Percentiles rank a stretch among this genome's conserved stretches.
Evolutionary conservation across 2,329 filamentous ascomycete genomes (phyloP).

Genomic region (Whalleya microplaca): DNA sequence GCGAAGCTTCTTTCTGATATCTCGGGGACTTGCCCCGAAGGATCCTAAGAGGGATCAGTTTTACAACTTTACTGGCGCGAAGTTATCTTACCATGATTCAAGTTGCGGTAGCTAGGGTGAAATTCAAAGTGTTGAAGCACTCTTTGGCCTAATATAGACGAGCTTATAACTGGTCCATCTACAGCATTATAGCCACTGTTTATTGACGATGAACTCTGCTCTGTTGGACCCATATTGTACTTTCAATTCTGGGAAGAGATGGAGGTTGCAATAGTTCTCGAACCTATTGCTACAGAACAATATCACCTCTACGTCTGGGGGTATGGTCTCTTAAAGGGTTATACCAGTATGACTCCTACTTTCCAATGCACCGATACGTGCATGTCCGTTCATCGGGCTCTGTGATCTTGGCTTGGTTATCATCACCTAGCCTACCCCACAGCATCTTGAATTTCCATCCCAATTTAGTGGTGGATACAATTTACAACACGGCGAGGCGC

Average conservation of each 20-base stretch:
- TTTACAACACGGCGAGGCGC: not conserved
- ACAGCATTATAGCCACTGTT: not conserved
- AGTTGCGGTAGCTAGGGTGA: slow-evolving; percentile 67
- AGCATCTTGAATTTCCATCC: not conserved
- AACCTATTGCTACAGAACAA: not conserved
- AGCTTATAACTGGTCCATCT: not conserved
- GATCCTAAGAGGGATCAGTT: slow-evolving; percentile 58
- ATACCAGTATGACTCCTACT: not conserved
- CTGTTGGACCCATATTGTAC: not conserved
- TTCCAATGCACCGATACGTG: not conserved
- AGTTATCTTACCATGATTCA: slow-evolving; percentile 71
- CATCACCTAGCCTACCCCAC: not conserved
- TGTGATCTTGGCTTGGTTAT: not conserved
- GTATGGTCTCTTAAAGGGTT: not conserved
- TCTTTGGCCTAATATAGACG: slow-evolving; percentile 50
- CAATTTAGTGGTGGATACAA: not conserved
- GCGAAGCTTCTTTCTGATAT: slow-evolving; percentile 62
- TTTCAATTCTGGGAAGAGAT: not conserved
- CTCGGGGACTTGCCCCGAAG: slow-evolving; percentile 74
- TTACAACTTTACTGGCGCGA: not conserved
- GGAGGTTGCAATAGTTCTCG: not conserved
- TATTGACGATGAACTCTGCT: not conserved
- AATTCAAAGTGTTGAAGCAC: slow-evolving; percentile 71
- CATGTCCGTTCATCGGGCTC: not conserved
- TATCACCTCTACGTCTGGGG: not conserved